Evolutionary conservation across 1,284 basidiomycete genomes (phyloP).

Genomic region (Xerocomus tenax): DNA sequence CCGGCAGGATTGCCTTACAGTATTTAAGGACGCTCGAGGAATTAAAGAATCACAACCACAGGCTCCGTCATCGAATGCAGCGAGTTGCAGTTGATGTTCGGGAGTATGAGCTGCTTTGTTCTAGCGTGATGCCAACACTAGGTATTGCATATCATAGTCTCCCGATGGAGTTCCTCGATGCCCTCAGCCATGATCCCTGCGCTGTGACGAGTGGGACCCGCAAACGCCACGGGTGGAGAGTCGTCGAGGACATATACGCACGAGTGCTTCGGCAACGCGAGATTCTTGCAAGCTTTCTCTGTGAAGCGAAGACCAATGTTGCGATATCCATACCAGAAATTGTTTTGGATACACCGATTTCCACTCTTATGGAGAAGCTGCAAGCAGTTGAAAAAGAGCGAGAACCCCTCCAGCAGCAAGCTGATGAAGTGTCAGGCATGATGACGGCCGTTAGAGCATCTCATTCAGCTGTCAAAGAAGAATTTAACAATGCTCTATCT

Average conservation of each 20-base stretch:
- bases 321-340: constrained; percentile 30
- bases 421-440: constrained; percentile 41
- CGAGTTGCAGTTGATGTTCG: constrained; percentile 50
- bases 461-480: constrained; percentile 50
- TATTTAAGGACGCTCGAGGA: constrained; percentile 49
- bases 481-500: constrained; percentile 58
- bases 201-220: constrained; percentile 57
- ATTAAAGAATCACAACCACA: constrained; percentile 49
- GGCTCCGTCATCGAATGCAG: constrained; percentile 57
- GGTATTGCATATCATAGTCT: constrained; percentile 42
- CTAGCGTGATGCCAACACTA: constrained; percentile 40
- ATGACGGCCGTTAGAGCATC: constrained; percentile 46
- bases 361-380: constrained; percentile 34
- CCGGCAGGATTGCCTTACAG: constrained; percentile 5
- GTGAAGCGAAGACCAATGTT: constrained; percentile 19
- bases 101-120: constrained; percentile 56
- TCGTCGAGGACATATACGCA: constrained; percentile 62
- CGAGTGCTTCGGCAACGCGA: constrained; percentile 53
- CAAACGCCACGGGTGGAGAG: constrained; percentile 50
- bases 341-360: constrained; percentile 49
- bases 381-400: constrained; percentile 40
- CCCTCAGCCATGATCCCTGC: constrained; percentile 65
- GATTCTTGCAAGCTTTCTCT: constrained; percentile 45
- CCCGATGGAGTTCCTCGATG: constrained; percentile 58
- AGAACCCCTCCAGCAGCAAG: constrained; percentile 36